Evolutionary conservation across 2,329 filamentous ascomycete species (phyloP).

Genomic region (Curvularia sp.): DNA sequence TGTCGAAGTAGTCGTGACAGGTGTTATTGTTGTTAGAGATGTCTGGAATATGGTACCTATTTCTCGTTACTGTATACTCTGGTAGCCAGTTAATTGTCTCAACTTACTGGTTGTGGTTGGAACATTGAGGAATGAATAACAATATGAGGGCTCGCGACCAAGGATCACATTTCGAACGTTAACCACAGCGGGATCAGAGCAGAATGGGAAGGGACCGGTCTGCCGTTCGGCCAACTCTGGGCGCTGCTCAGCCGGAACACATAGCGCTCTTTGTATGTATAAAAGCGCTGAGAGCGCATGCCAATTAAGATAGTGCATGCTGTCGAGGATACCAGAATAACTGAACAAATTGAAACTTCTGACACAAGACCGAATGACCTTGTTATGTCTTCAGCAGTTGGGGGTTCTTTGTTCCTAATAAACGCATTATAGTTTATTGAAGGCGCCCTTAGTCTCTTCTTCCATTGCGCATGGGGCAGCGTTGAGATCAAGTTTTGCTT

Average conservation of each 20-base stretch:
- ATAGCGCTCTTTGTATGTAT: neutral
- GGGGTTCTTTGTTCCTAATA: constrained; percentile 1
- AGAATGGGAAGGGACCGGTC: neutral
- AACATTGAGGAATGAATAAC: constrained; percentile 1
- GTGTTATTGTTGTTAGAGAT: neutral
- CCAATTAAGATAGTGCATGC: neutral
- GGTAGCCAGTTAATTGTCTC: neutral
- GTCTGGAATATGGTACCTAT: neutral
- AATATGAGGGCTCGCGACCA: constrained; percentile 1
- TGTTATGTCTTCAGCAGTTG: neutral
- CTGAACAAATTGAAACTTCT: neutral
- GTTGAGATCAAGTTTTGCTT: neutral
- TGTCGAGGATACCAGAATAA: constrained; percentile 2
- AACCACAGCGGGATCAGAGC: constrained; percentile 1
- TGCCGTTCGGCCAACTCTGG: neutral
- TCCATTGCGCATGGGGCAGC: neutral
- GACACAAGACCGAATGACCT: neutral
- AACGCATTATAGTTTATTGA: neutral
- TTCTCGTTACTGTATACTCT: neutral
- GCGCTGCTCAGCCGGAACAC: neutral
- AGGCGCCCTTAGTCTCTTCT: neutral
- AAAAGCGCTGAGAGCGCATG: neutral
- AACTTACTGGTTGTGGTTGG: constrained; percentile 1
- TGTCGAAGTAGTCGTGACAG: constrained; percentile 1
- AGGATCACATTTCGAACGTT: constrained; percentile 1